Evolutionary conservation across 2,329 filamentous ascomycete genomes (phyloP).

Genomic region (Dactylella cylindrospora): DNA sequence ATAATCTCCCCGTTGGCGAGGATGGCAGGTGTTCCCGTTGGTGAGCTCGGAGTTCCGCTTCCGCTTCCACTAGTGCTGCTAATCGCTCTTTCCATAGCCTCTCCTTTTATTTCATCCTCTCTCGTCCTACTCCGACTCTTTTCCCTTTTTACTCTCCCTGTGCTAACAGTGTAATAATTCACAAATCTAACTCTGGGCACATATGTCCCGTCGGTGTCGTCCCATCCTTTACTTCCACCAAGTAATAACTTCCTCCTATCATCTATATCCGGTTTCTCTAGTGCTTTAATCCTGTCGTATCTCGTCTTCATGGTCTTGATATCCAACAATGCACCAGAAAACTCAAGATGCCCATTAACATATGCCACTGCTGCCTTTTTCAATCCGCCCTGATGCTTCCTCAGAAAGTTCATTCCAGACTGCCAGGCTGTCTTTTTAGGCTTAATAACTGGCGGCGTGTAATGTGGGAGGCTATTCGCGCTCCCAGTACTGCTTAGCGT

Average conservation of each 20-base stretch:
- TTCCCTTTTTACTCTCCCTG: constrained; percentile 64
- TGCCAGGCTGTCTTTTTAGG: constrained; percentile 50
- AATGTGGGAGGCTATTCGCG: not conserved
- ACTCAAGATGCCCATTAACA: constrained; percentile 78
- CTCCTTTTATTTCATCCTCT: constrained; percentile 16
- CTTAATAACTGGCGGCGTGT: constrained; percentile 13
- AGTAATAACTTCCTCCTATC: constrained; percentile 20
- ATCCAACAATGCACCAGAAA: constrained; percentile 77
- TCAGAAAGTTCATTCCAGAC: constrained; percentile 68
- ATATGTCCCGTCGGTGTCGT: constrained; percentile 3
- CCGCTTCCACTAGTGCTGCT: constrained; percentile 51
- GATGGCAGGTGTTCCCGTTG: constrained; percentile 46
- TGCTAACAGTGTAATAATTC: constrained; percentile 88
- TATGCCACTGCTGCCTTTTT: constrained; percentile 70
- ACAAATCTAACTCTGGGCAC: constrained; percentile 69
- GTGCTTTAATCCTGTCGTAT: constrained; percentile 67
- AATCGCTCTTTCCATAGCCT: constrained; percentile 45
- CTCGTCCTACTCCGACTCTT: constrained; percentile 6
- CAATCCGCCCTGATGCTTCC: constrained; percentile 75
- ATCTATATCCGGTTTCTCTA: constrained; percentile 58
- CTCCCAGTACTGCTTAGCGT: not conserved
- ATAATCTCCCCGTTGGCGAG: constrained; percentile 14
- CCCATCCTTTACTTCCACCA: too few relatives aligned
- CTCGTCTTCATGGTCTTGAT: constrained; percentile 68
- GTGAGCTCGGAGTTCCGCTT: constrained; percentile 46